phyloP scores from a whole-genome alignment of 2,329 filamentous ascomycete species.

The Pseudocercospora vitis region DNA sequence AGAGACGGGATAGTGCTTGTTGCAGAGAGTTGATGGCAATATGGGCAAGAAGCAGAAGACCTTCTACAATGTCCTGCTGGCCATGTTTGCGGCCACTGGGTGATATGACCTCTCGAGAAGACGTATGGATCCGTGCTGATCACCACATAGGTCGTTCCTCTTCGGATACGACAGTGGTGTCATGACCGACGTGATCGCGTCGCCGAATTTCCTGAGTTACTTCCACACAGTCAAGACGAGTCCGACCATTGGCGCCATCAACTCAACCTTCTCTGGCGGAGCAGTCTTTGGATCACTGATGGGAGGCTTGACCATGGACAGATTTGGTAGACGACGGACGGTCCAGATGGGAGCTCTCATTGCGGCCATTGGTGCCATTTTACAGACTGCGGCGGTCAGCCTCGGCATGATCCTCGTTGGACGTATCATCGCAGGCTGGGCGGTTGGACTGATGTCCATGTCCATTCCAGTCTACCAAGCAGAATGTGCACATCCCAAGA shows the following conservation, averaged over 20 bases:
- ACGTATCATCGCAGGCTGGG: constrained; percentile 60
- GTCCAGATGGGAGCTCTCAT: constrained; percentile 61
- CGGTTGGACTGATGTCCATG: constrained; percentile 59
- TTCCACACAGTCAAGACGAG: constrained; percentile 55
- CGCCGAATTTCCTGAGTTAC: constrained; percentile 56
- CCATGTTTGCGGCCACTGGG: constrained; percentile 34
- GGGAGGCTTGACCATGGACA: constrained; percentile 60
- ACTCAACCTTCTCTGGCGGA: constrained; percentile 63
- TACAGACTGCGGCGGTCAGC: constrained; percentile 59
- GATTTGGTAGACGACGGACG: constrained; percentile 59
- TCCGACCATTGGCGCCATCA: constrained; percentile 61
- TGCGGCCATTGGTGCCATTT: constrained; percentile 57
- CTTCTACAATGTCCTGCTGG: constrained; percentile 33
- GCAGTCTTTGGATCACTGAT: constrained; percentile 57
- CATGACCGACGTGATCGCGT: constrained; percentile 56
- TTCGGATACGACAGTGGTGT: constrained; percentile 48
- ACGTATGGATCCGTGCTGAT: constrained; percentile 12
- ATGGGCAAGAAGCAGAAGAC: constrained; percentile 24
- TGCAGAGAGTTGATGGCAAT: constrained; percentile 1
- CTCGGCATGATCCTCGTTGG: constrained; percentile 59
- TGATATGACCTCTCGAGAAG: constrained; percentile 9
- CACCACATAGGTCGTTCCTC: constrained; percentile 38
- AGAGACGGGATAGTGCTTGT: background rate
- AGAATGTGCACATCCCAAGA: constrained; percentile 59
- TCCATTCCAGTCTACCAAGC: constrained; percentile 65